phyloP scores from a whole-genome alignment of 1,284 basidiomycete species.

The Lignosus rhinocerotis region DNA sequence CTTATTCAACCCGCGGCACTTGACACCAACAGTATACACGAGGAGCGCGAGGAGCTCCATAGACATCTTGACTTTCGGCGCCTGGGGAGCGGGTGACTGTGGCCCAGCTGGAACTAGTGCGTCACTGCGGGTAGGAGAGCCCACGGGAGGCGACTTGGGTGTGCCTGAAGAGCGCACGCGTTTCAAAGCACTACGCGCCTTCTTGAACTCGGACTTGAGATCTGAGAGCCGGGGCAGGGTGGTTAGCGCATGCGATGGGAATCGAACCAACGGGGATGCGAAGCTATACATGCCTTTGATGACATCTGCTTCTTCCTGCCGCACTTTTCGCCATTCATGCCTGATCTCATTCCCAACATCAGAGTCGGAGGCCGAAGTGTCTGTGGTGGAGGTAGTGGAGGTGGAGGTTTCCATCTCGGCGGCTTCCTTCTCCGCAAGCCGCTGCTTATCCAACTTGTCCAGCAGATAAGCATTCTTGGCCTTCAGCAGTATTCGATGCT shows the following conservation, averaged over 20 bases:
- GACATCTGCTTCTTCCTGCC: constrained; percentile 30
- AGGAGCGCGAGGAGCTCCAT: constrained; percentile 73
- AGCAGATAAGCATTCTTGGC: constrained; percentile 61
- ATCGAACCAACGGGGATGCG: background rate
- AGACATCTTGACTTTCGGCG: constrained; percentile 69
- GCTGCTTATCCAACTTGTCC: constrained; percentile 42
- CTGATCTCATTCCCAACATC: constrained; percentile 33
- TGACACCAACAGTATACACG: constrained; percentile 95
- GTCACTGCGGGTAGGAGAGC: background rate
- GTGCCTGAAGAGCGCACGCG: constrained; percentile 34
- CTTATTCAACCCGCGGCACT: constrained; percentile 91
- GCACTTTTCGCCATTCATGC: constrained; percentile 35
- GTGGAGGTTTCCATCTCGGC: constrained; percentile 47
- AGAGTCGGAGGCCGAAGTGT: constrained; percentile 47
- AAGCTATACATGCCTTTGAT: constrained; percentile 30
- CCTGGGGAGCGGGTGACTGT: constrained; percentile 16
- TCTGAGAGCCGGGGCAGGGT: constrained; percentile 16
- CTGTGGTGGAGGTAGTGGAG: constrained; percentile 41
- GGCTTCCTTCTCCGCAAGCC: constrained; percentile 39
- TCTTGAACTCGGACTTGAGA: constrained; percentile 38
- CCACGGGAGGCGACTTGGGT: constrained; percentile 7
- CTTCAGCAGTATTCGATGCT: constrained; percentile 85
- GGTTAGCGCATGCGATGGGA: background rate
- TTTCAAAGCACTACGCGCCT: constrained; percentile 39
- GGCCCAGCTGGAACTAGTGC: background rate